These are phyloP conservation scores for Curvularia sp. DNA, from an alignment of 2,329 filamentous ascomycete genomes.

Conservation along the genomic window DNA sequence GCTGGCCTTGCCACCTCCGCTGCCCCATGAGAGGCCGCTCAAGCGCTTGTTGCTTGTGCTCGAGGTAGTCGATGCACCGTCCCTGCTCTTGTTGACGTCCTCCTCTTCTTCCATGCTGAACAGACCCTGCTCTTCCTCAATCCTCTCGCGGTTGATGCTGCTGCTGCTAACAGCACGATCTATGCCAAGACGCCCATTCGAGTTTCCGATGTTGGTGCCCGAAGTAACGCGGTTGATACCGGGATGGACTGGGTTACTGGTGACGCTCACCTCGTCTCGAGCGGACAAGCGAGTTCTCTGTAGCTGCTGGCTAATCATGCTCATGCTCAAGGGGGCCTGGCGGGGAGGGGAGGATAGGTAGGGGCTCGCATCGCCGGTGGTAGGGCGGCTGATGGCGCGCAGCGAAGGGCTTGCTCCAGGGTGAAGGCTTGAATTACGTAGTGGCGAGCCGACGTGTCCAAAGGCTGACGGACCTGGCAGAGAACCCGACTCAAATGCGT, in stretches of 20 bases:
- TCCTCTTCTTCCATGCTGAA: conserved; percentile 54
- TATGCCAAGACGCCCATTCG: conserved; percentile 41
- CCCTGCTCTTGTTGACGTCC: conserved; percentile 42
- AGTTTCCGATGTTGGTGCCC: conserved; percentile 41
- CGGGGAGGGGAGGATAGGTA: conserved; percentile 63
- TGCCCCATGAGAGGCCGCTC: conserved; percentile 49
- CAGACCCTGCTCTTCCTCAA: conserved; percentile 53
- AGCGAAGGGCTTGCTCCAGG: conserved; percentile 59
- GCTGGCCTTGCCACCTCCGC: conserved; percentile 46
- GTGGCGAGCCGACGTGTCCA: conserved; percentile 69
- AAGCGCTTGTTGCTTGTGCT: conserved; percentile 48
- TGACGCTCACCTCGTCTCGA: conserved; percentile 38
- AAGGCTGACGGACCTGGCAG: conserved; percentile 55
- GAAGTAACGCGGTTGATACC: conserved; percentile 63
- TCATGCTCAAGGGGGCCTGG: conserved; percentile 66
- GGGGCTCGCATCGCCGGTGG: conserved; percentile 57
- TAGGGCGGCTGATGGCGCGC: conserved; percentile 58
- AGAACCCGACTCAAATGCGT: conserved; percentile 47
- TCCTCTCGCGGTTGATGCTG: conserved; percentile 50
- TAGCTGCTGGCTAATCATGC: conserved; percentile 67
- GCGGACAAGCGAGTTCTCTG: conserved; percentile 53
- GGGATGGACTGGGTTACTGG: conserved; percentile 63
- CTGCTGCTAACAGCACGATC: conserved; percentile 51
- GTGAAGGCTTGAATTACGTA: conserved; percentile 66
- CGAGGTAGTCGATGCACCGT: conserved; percentile 45